Evolutionary conservation across 192 early-diverging fungal species (phyloP).

Genomic region (Lunasporangiospora selenospora): DNA sequence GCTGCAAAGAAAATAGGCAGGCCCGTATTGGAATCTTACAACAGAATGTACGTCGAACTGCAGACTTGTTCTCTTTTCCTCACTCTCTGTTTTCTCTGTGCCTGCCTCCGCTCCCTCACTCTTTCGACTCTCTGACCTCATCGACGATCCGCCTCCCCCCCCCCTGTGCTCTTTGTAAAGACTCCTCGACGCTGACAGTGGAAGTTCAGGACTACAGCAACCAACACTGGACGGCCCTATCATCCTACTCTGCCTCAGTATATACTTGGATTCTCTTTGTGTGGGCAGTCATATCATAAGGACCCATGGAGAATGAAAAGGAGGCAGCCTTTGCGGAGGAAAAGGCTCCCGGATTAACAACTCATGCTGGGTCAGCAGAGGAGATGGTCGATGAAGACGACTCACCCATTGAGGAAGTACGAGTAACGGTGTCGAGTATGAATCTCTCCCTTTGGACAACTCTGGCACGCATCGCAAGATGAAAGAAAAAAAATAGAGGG

Average conservation of each 20-base stretch:
- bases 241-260: background rate
- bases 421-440: conserved; percentile 43
- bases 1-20: no score
- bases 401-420: conserved; percentile 49
- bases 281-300: background rate
- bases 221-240: background rate
- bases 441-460: background rate
- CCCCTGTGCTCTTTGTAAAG: no score
- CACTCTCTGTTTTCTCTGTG: no score
- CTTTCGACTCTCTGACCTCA: no score
- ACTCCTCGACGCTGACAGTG: no score
- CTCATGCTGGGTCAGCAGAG: background rate
- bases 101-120: no score
- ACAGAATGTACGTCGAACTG: no score
- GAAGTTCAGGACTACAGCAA: background rate
- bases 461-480: no score
- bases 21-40: no score
- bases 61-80: no score
- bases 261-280: background rate
- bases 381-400: conserved; percentile 24
- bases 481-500: no score
- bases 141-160: no score
- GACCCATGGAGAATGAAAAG: background rate
- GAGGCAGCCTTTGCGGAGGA: background rate
- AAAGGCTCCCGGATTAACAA: background rate